Evolutionary conservation across 2,329 filamentous ascomycete species (phyloP), one percentile per base, ranked within the genome.

Genomic region (Daldinia sp.): DNA sequence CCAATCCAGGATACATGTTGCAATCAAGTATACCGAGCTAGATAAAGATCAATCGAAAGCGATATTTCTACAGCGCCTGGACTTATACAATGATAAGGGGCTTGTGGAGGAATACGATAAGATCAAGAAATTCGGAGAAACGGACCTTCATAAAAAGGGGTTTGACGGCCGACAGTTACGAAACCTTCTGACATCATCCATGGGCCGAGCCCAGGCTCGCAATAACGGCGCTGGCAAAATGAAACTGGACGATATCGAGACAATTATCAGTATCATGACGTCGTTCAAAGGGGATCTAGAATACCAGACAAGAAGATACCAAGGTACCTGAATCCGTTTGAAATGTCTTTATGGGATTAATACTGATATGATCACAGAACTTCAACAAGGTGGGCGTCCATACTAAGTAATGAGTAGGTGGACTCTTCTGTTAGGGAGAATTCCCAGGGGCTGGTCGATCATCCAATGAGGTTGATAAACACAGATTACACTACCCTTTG

Each of bases 1-100:
- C 2, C 67, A 67, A 35, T 76, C 72, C 0, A 67, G 74, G 10
- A 72, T 77, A 53, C 67, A 77, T 51, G 60, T 77, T 23, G 72
- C 63, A 7, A 68, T 76, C 20, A 67, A 65, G 42, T 77, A 73
- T 54, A 66, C 67, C 20, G 28, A 55, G 5, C 46, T 65, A 51
- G 51, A 48, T 4, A 33, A 15, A 28, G 13, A n/a, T 7, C 60
- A 67, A 42, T 55, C 59, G 28, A 39, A 6, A 2, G 44, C 44
- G 44, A 48, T 48, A 48, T 48, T 48, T 10, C 1, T 48, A 26
- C 44, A 48, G 13, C 44, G 44, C 23, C 9, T 28, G 44, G 6
- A 48, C 12, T 12, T 48, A 15, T 48, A 48, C 4, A 48, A 48
- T 4, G 44, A 48, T 6, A 26, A 48, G 44, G 44, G 44, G 23